Evolutionary conservation across 371 early-diverging fungal genomes (phyloP).

Genomic region (Vairimorpha apis): DNA sequence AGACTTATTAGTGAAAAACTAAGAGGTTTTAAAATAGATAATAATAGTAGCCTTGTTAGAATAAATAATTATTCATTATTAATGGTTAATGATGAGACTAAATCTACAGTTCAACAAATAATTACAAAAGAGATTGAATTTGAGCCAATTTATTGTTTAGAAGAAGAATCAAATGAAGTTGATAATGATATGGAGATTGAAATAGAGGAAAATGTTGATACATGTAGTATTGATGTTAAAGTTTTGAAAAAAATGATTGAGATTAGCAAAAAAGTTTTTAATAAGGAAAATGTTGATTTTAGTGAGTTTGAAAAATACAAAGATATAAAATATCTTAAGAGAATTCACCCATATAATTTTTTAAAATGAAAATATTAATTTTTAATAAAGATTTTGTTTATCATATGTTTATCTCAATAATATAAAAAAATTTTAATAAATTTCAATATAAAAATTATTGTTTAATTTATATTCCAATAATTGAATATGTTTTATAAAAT

Average conservation of each 20-base stretch:
- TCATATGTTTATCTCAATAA: not conserved
- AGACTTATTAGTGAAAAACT: constrained; percentile 20
- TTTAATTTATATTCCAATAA: too few species aligned
- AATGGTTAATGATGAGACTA: not conserved
- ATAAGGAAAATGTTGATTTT: not conserved
- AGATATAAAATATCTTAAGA: not conserved
- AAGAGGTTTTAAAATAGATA: constrained; percentile 8
- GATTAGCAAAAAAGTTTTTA: not conserved
- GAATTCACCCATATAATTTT: not conserved
- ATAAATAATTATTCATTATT: not conserved
- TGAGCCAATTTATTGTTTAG: not conserved
- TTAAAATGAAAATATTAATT: not conserved
- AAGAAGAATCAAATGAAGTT: not conserved
- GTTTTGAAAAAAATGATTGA: not conserved
- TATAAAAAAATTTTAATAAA: not conserved
- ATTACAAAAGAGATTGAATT: not conserved
- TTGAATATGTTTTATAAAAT: too few species aligned
- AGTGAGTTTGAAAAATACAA: not conserved
- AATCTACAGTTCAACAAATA: not conserved
- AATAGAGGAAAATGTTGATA: not conserved
- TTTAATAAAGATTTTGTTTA: not conserved
- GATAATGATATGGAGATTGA: not conserved
- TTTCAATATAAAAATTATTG: not conserved
- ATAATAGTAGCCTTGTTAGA: not conserved
- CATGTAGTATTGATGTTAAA: not conserved